Evolutionary conservation across 192 early-diverging fungal species (phyloP), one percentile per base, ranked within the genome.

Genomic region (Backusella sp.): DNA sequence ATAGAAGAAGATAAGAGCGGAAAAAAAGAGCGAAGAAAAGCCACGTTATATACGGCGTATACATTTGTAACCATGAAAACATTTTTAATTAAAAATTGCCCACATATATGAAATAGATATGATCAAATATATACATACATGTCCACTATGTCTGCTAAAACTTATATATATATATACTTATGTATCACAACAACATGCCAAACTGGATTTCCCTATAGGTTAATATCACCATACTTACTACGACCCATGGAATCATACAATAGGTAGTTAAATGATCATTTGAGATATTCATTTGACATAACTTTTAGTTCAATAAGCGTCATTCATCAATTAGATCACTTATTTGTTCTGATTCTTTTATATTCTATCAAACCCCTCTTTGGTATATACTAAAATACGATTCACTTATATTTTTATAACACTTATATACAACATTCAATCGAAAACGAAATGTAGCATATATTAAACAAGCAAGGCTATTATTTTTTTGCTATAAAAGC

Each of bases 271-370:
- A 59, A 26, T 59, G 53, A 59, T 59, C 56, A 59, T 59, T 59
- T 59, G 56, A 62, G 26, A 62, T 26, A 62, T 62, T 62, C 56
- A 62, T 62, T 62, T 62, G 56, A 62, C 21, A 28, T 62, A 23
- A 4, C 4, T 62, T 62, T 62, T 62, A n/a, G 26, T 28, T 62
- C 11, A 14, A 28, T 3, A 28, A 28, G 23, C 12, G 28, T 62
- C 56, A 62, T 28, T 62, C 56, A 62, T 62, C 21, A 28, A 28
- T 12, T 39, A 28, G 56, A 62, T 62, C 56, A 62, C 12, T 62
- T 28, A 62, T 4, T 28, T 28, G 28, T 23, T 21, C 21, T 4
- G 14, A 5, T 28, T 62, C 26, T 28, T 12, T 62, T 9, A 26
- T 23, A 14, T 23, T 28, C 12, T 62, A 28, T 62, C 11, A 28